Base-by-base conservation (phyloP, 2,329 filamentous ascomycete species). In the Beauveria sp. region DNA sequence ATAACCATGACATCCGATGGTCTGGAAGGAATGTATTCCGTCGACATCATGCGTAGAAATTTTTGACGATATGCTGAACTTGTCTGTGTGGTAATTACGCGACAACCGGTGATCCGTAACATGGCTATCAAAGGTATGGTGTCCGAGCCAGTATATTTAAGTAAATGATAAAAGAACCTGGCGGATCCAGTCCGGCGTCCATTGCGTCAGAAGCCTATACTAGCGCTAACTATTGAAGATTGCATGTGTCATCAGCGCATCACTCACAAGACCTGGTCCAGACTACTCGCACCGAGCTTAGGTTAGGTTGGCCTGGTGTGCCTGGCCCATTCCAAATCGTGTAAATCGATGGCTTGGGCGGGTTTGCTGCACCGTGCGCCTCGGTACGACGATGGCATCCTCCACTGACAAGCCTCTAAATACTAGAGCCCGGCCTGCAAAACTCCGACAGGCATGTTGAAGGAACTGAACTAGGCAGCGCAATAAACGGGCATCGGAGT, bases 1-100 rank as follows among this genome's bases (percentile, higher is more conserved):
- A 96, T 93, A 64, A 96, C 91, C 88, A 96, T 96, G 65, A 95
- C 87, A 70, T 90, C 85, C 20, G 86, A 83, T 14, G 93, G 92
- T 68, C 93, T 87, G 18, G 77, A 69, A 5, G 88, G 88, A 62
- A 90, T 82, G 61, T 91, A 82, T 69, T 86, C 83, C 8, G 80
- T 78, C 61, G 84, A 83, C 84, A 88, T 88, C 66, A 59, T 70
- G 67, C 28, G 40, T 14, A 49, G 28, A 20, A 43, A 48, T 48
- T 16, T 31, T 3, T 20, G 14, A 28, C 24, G 9, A 42, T n/a
- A 4, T 18, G 5, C 5, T 3, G 42, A 16, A 14, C 22, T 42
- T 26, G 34, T 40, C 10, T 26, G 31, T 51, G 46, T 42, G 4
- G 31, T n/a, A 42, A 43, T 28, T 5, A 51, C 12, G 20, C 46